Conservation (phyloP, 148 eudicot genomes). For the Simmondsia chinensis region DNA sequence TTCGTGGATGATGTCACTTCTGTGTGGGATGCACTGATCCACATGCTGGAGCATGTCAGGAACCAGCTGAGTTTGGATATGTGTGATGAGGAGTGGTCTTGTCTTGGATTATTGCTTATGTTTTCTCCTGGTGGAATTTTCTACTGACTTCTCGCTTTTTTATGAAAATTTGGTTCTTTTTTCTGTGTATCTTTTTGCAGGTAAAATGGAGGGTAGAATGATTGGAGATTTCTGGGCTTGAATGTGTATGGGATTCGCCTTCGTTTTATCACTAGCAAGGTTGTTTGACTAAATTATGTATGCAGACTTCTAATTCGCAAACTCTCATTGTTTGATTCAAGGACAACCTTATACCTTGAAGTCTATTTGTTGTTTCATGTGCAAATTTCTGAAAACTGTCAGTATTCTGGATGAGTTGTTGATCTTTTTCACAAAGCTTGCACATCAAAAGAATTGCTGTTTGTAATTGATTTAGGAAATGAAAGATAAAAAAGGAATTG, state of each 20-base stretch:
- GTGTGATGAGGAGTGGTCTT: constrained; percentile 17
- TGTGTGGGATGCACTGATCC: background rate
- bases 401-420: background rate
- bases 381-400: background rate
- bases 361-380: background rate
- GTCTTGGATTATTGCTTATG: constrained; percentile 19
- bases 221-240: constrained; percentile 18
- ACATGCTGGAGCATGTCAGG: constrained; percentile 7
- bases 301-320: constrained; percentile 25
- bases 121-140: constrained; percentile 20
- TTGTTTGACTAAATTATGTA: constrained; percentile 25
- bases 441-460: constrained; percentile 7
- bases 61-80: constrained; percentile 5
- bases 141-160: constrained; percentile 19
- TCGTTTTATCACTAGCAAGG: constrained; percentile 26
- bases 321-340: constrained; percentile 1
- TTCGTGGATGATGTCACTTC: background rate
- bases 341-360: constrained; percentile 8
- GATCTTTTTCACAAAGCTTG: constrained; percentile 1
- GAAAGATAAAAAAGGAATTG: too few relatives aligned
- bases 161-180: constrained; percentile 30
- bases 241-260: constrained; percentile 21
- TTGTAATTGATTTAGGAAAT: too few relatives aligned
- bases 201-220: constrained; percentile 25
- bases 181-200: constrained; percentile 58